These are phyloP conservation scores for Tolypocladium amazonense DNA, from an alignment of 2,329 filamentous ascomycete genomes.

Conservation along the genomic window DNA sequence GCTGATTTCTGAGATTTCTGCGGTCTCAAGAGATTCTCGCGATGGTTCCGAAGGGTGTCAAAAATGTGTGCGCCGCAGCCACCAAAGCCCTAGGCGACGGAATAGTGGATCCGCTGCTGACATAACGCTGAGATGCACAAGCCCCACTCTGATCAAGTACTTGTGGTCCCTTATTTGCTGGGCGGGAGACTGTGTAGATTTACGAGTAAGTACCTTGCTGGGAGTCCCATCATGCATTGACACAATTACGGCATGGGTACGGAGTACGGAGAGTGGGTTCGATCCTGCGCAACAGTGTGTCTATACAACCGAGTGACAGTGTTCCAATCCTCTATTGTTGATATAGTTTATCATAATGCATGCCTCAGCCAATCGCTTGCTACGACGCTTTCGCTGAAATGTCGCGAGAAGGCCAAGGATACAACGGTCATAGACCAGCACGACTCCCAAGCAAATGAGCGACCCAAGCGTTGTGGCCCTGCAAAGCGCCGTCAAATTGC, in stretches of 20 bases:
- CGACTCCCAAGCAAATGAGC: background rate
- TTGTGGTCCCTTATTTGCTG: background rate
- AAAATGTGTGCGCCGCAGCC: slow-evolving; percentile 18
- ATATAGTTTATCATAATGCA: background rate
- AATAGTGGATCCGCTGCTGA: background rate
- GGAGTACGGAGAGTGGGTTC: background rate
- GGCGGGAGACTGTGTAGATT: background rate
- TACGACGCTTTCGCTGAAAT: background rate
- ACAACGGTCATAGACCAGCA: background rate
- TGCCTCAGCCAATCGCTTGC: background rate
- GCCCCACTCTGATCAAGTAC: background rate
- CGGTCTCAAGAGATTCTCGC: slow-evolving; percentile 15
- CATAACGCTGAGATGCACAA: background rate
- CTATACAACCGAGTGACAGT: background rate
- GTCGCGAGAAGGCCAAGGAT: background rate
- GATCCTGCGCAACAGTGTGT: background rate
- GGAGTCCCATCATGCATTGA: too few species aligned
- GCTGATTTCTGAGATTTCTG: slow-evolving; percentile 17
- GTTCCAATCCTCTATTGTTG: background rate
- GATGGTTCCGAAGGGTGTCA: slow-evolving; percentile 13
- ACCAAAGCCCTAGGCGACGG: slow-evolving; percentile 12
- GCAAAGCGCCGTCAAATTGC: background rate
- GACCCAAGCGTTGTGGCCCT: background rate
- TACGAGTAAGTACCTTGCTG: too few species aligned
- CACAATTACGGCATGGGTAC: too few species aligned